phyloP scores from a whole-genome alignment of 257 asterid genomes.

The Paulownia fortunei region DNA sequence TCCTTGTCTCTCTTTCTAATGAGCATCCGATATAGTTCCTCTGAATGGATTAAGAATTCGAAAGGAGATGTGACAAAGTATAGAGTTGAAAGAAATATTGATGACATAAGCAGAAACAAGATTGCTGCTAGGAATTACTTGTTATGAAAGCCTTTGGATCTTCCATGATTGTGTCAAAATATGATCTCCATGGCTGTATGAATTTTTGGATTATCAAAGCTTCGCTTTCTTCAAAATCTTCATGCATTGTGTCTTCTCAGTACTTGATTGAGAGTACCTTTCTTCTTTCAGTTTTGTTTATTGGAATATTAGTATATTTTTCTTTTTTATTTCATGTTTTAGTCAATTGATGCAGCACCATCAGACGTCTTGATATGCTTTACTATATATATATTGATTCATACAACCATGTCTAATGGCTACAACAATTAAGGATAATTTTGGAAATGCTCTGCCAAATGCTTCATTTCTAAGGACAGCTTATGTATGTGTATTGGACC shows the following conservation, averaged over 20 bases:
- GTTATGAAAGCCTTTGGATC: conserved; percentile 19
- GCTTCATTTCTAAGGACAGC: conserved; percentile 12
- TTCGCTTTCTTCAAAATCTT: conserved; percentile 13
- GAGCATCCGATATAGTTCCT: conserved; percentile 10
- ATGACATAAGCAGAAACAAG: conserved; percentile 10
- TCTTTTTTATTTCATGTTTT: conserved; percentile 12
- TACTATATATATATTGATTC: conserved; percentile 2
- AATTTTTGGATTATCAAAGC: conserved; percentile 12
- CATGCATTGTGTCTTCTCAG: neutral
- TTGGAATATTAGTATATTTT: neutral
- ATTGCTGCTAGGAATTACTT: conserved; percentile 20
- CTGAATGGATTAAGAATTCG: conserved; percentile 5
- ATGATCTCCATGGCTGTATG: conserved; percentile 6
- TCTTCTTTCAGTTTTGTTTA: neutral
- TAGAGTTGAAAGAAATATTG: conserved; percentile 10
- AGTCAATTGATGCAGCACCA: conserved; percentile 22
- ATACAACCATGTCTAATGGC: conserved; percentile 3
- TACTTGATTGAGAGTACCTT: conserved; percentile 16
- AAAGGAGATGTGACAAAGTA: conserved; percentile 3
- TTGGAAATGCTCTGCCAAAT: neutral
- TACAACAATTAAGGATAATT: neutral
- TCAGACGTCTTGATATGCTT: neutral
- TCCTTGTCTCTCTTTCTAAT: neutral
- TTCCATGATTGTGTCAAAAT: conserved; percentile 1
- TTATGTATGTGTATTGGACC: conserved; percentile 1